phyloP scores from a whole-genome alignment of 2,329 filamentous ascomycete species.

The Aspergillus ochraceoroseus region DNA sequence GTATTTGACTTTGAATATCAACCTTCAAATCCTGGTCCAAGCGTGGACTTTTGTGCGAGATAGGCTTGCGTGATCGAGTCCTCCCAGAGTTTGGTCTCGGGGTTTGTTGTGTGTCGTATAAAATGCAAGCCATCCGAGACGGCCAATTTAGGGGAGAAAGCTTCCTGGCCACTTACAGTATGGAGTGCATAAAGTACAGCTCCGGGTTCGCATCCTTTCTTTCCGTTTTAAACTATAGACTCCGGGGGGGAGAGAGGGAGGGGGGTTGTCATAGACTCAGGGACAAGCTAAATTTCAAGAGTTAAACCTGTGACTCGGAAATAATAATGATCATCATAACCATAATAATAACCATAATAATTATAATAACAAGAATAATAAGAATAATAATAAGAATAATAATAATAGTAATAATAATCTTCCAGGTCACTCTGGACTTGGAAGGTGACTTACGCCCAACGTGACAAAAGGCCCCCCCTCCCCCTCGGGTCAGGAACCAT shows the following conservation, averaged over 20 bases:
- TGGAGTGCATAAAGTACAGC: background rate
- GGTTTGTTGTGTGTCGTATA: constrained; percentile 7
- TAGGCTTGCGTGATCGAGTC: constrained; percentile 10
- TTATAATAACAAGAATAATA: too few species aligned
- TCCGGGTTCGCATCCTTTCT: background rate
- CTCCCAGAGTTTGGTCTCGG: background rate
- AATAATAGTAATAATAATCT: too few species aligned
- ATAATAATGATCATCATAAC: too few species aligned
- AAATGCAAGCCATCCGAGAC: constrained; percentile 17
- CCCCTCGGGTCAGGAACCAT: constrained; percentile 8
- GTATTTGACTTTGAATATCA: background rate
- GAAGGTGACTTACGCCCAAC: background rate
- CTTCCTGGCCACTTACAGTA: background rate
- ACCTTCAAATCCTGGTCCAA: constrained; percentile 10
- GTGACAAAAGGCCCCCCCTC: background rate
- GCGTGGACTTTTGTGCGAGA: constrained; percentile 13
- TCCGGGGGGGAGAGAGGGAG: too few species aligned
- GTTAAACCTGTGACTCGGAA: too few species aligned
- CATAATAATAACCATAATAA: too few species aligned
- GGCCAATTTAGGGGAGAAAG: constrained; percentile 9
- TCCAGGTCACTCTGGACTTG: background rate
- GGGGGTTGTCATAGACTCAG: too few species aligned
- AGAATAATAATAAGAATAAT: too few species aligned
- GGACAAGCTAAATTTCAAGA: too few species aligned
- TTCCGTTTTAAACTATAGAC: too few species aligned